These are phyloP conservation scores for Butyriboletus loyo DNA, from an alignment of 768 basidiomycete genomes.

Conservation along the genomic window DNA sequence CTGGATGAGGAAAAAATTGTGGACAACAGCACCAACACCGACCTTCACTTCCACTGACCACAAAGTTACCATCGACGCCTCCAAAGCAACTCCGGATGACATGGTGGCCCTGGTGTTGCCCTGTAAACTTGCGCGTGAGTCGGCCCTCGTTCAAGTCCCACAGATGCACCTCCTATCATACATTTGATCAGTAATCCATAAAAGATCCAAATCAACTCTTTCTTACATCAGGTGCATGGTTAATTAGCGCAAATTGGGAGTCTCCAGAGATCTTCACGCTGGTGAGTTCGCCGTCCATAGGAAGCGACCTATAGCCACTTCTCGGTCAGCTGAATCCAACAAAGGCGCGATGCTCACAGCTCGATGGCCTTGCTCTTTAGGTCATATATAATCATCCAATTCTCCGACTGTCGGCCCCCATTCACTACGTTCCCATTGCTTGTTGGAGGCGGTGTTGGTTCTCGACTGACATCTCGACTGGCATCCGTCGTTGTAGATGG, in stretches of 20 bases:
- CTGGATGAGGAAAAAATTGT: slow-evolving; percentile 9
- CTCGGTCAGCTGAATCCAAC: slow-evolving; percentile 7
- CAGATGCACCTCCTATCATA: slow-evolving; percentile 77
- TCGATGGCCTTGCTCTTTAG: slow-evolving; percentile 63
- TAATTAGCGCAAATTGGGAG: slow-evolving; percentile 84
- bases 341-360: slow-evolving; percentile 48
- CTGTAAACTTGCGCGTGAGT: slow-evolving; percentile 76
- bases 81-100: slow-evolving; percentile 95
- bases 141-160: slow-evolving; percentile 75
- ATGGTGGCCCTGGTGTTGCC: slow-evolving; percentile 79
- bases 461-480: slow-evolving; percentile 34
- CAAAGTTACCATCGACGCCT: slow-evolving; percentile 81
- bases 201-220: neutral
- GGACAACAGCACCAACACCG: slow-evolving; percentile 17
- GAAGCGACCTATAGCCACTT: slow-evolving; percentile 48
- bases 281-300: slow-evolving; percentile 76
- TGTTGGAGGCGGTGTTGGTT: slow-evolving; percentile 32
- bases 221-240: slow-evolving; percentile 82
- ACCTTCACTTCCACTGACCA: slow-evolving; percentile 97
- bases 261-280: slow-evolving; percentile 85
- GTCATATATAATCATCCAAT: slow-evolving; percentile 77
- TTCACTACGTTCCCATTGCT: slow-evolving; percentile 36
- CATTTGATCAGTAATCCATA: slow-evolving; percentile 5
- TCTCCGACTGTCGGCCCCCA: slow-evolving; percentile 40
- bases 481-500: slow-evolving; percentile 14